Percentiles rank a stretch among this genome's conserved stretches.
Conservation (phyloP, 1,284 basidiomycete genomes). For the Ganoderma multipileum region DNA sequence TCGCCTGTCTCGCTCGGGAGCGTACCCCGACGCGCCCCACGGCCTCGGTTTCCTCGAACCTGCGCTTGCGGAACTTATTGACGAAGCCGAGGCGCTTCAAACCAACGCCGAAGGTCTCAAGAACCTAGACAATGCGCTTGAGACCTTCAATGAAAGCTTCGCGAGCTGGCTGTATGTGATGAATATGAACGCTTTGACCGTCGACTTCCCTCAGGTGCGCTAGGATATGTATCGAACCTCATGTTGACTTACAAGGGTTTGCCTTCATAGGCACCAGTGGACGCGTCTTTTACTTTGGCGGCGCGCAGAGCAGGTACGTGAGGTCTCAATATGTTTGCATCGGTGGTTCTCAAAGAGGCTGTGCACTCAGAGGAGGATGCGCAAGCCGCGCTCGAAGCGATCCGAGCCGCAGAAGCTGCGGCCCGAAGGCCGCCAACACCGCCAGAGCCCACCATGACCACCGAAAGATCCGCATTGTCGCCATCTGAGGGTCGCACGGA, state of each 20-base stretch:
- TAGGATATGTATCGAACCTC: conserved; percentile 5
- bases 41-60: conserved; percentile 89
- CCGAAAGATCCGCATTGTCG: conserved; percentile 44
- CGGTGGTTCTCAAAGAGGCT: not conserved
- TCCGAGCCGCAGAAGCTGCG: conserved; percentile 36
- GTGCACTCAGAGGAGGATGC: conserved; percentile 42
- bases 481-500: conserved; percentile 34
- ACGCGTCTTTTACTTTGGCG: conserved; percentile 66
- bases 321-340: not conserved
- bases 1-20: conserved; percentile 78
- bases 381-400: conserved; percentile 37
- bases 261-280: conserved; percentile 60
- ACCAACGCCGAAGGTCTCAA: conserved; percentile 78
- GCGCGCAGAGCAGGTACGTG: conserved; percentile 64
- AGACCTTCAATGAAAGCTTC: conserved; percentile 92
- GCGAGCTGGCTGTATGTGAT: conserved; percentile 91
- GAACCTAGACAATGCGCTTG: conserved; percentile 77
- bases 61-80: conserved; percentile 84
- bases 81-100: conserved; percentile 85
- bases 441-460: conserved; percentile 42
- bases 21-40: conserved; percentile 75
- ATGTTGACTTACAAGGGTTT: conserved; percentile 8
- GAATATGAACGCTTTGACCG: conserved; percentile 94
- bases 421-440: conserved; percentile 42
- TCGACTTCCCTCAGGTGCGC: conserved; percentile 88